Percentiles rank a stretch among this genome's conserved stretches.
These are phyloP conservation scores for Eucalyptus sp. DNA, from an alignment of 345 rosid genomes.

Conservation along the genomic window DNA sequence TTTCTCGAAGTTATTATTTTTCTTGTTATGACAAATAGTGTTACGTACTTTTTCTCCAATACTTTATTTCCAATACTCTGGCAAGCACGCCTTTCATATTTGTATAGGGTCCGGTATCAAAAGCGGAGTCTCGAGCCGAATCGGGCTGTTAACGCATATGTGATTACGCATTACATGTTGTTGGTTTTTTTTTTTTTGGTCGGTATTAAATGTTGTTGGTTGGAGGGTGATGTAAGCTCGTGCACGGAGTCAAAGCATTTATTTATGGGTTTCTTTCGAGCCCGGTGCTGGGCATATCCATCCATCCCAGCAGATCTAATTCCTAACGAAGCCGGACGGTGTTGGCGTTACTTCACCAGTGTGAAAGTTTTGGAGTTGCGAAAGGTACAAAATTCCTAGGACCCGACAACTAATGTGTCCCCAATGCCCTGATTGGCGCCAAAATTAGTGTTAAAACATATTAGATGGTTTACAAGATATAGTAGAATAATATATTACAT, in stretches of 20 bases:
- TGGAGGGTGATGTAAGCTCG: background rate
- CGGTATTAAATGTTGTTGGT: background rate
- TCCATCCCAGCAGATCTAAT: background rate
- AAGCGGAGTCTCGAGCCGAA: background rate
- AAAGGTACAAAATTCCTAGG: background rate
- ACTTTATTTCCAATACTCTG: background rate
- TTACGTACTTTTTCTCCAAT: background rate
- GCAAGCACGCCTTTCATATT: background rate
- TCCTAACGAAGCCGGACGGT: background rate
- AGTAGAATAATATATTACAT: background rate
- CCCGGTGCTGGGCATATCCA: background rate
- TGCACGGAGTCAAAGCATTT: background rate
- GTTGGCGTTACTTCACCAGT: background rate
- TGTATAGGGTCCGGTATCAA: background rate
- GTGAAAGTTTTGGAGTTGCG: background rate
- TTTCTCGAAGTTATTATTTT: too few relatives aligned
- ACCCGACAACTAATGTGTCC: background rate
- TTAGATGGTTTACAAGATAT: background rate
- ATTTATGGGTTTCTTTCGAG: background rate
- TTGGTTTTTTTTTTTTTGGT: too few relatives aligned
- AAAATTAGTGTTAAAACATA: background rate
- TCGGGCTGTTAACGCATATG: accelerated
- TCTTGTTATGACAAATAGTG: too few relatives aligned
- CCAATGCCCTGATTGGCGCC: background rate
- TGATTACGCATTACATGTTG: background rate